Evolutionary conservation across 805 yeast species (phyloP), one percentile per base, ranked within the genome.

Genomic region (Hanseniaspora occidentalis): DNA sequence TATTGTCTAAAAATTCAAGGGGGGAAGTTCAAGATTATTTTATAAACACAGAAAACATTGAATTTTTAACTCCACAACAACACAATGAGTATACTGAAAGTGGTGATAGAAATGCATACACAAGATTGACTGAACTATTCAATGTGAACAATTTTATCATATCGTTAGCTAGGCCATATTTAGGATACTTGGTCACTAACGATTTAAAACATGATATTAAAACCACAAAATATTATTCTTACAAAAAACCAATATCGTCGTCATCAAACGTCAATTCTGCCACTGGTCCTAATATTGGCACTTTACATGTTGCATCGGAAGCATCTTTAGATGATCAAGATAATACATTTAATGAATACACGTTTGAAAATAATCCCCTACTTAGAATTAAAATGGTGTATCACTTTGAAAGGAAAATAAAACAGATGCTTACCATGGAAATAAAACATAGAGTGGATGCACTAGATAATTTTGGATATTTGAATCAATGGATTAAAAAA

Each of bases 141-240:
- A 92, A 92, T 51, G 97, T 92, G 19, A 92, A 92, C 59, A 94
- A 88, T 58, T 89, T 85, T 53, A 69, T 92, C 23, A 88, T 88
- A 1, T 84, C 96, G 17, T 67, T 89, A 47, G 95, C 97, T 7
- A 70, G 96, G 46, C 96, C 97, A 1, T 92, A 89, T 52, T 65
- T 89, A 50, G 95, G 96, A 0, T 96, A 97, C 1, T 65, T 89
- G 42, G 71, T 92, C 34, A 77, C 83, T 27, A 80, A 83, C 47
- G 96, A 85, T 53, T 68, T 84, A 52, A 80, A 79, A 52, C 92
- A 85, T 54, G 73, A 71, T 45, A 72, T 69, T 41, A 67, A 61
- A 53, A 60, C 54, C 42, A 48, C 67, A 41, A 49, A 53, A 50
- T 60, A 60, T 39, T 60, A 56, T 33, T 65, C 51, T 26, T 64